These are phyloP conservation scores for Didymella exigua DNA, from an alignment of 2,329 filamentous ascomycete genomes.

Conservation along the genomic window DNA sequence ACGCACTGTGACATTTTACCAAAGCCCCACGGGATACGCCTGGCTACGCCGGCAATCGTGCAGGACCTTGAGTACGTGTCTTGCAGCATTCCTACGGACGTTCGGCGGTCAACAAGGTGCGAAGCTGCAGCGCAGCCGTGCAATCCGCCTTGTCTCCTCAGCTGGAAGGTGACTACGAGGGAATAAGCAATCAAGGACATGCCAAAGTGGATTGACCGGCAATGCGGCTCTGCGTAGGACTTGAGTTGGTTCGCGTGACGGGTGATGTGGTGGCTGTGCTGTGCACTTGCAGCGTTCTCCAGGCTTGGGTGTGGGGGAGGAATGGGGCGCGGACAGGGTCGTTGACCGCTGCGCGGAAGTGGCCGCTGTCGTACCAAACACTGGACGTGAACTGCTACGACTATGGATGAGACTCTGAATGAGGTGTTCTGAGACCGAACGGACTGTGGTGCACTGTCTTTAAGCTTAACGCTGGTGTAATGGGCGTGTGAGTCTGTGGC, in stretches of 20 bases:
- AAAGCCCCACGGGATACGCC: neutral
- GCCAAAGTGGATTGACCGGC: slow-evolving; percentile 12
- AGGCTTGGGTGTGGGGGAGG: neutral
- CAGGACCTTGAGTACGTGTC: neutral
- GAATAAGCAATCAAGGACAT: neutral
- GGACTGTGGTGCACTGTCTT: neutral
- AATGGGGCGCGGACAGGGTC: neutral
- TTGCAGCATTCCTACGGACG: too few relatives aligned
- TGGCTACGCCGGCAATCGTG: neutral
- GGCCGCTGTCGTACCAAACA: slow-evolving; percentile 15
- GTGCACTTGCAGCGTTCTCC: neutral
- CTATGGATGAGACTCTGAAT: neutral
- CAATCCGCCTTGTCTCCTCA: slow-evolving; percentile 9
- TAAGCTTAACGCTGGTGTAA: slow-evolving; percentile 6
- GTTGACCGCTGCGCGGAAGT: slow-evolving; percentile 11
- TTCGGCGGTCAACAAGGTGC: too few relatives aligned
- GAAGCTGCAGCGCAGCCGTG: slow-evolving; percentile 5
- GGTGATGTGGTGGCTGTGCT: slow-evolving; percentile 18
- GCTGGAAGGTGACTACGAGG: neutral
- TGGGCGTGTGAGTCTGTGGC: neutral
- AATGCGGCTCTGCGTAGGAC: slow-evolving; percentile 12
- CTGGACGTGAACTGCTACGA: neutral
- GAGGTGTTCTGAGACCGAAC: neutral
- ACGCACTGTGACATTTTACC: neutral
- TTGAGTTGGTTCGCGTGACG: slow-evolving; percentile 4